Base-by-base conservation (phyloP, 2,329 filamentous ascomycete genomes). In the Penicillium sumatraense region DNA sequence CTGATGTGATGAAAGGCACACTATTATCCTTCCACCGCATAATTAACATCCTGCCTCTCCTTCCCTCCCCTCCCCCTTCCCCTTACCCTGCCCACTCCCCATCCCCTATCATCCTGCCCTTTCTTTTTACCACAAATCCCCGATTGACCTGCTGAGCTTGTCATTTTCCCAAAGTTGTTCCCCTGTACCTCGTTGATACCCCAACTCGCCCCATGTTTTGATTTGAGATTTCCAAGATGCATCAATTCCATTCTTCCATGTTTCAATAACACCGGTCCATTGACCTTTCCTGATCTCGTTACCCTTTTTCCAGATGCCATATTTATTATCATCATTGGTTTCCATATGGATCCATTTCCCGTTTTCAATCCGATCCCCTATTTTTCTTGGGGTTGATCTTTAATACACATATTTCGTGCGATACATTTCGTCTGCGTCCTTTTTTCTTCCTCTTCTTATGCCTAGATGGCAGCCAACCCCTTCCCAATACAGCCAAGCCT, bases 121-220 rank as follows among this genome's bases (percentile, higher is more conserved):
- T 6, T 9, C 38, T 24, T 35, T 18, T 14, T 24, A 21, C 20
- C 31, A 31, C n/a, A 14, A 16, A 10, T 24, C 6, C 23, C 49
- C 27, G 21, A 14, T 45, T 51, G 41, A 36, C 35, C 33, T 53
- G 24, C 52, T 23, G 46, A 57, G 48, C 52, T 53, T 49, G 41
- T 48, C 41, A 40, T 58, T 54, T 41, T 38, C 44, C 20, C 35
- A 7, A 23, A 40, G 29, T 42, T 47, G 35, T 53, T 50, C 23
- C 38, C 23, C 49, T 56, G 62, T 35, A 44, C 61, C 56, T 57
- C 61, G 60, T 64, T 66, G 64, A 64, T 66, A 66, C 64, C 60
- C 61, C 60, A 45, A 20, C 33, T 56, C 47, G 53, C 59, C 62
- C 58, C 54, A 41, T 64, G 48, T 54, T 64, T 58, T 33, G 27